Percentiles rank a stretch among this genome's conserved stretches.
phyloP scores from a whole-genome alignment of 306 rosid species.

The Trifolium pratense region DNA sequence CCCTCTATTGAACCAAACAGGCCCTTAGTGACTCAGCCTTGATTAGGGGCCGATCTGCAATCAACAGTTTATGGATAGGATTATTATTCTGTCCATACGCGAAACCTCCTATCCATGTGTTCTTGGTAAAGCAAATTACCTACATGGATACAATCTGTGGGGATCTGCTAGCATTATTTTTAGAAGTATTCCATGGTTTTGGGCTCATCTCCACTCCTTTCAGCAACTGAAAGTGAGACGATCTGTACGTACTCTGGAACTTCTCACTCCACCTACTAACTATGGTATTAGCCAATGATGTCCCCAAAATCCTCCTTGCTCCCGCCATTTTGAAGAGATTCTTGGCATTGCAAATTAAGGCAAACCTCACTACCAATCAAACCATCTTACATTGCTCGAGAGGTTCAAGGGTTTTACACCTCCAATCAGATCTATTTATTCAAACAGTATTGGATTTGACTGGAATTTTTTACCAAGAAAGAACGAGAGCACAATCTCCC shows the following conservation, averaged over 20 bases:
- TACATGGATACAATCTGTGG: not conserved
- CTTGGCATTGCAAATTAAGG: not conserved
- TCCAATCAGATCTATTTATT: not conserved
- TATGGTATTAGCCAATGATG: not conserved
- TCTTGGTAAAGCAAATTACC: not conserved
- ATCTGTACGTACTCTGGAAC: not conserved
- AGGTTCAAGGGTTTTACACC: not conserved
- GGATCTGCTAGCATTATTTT: not conserved
- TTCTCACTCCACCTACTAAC: not conserved
- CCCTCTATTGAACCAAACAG: too few species aligned
- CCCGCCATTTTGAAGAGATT: not conserved
- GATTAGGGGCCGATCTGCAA: not conserved
- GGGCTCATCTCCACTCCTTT: not conserved
- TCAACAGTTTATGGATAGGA: not conserved
- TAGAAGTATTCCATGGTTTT: not conserved
- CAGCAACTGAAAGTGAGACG: not conserved
- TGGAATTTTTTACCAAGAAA: not conserved
- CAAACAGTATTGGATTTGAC: not conserved
- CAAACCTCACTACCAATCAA: not conserved
- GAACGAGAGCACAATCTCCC: not conserved
- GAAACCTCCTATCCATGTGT: not conserved
- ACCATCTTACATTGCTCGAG: not conserved
- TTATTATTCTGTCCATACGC: not conserved
- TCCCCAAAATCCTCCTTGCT: not conserved
- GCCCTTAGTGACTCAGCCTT: not conserved